Base-by-base conservation (phyloP, 2,329 filamentous ascomycete species). In the Aspergillus brasiliensis region DNA sequence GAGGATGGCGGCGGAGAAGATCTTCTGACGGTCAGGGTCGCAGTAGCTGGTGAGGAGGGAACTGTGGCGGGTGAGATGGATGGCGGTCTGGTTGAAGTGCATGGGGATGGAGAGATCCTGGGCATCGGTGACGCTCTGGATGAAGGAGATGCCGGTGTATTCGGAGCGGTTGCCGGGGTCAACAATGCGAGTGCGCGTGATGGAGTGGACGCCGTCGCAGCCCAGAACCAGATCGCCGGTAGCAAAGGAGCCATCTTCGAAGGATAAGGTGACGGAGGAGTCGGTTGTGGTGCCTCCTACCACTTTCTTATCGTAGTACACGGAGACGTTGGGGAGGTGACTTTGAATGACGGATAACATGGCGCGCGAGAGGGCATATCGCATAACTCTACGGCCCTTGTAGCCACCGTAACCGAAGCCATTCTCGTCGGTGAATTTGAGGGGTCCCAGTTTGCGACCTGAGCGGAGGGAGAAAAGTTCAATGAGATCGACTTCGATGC, bases 121-220 rank as follows among this genome's bases (percentile, higher is more conserved):
- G 19, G 68, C 60, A 21, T 71, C 64, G 11, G 74, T 63, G 13
- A 72, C 71, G 44, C 71, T 75, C 62, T 78, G 72, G 23, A 76
- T 67, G 48, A 75, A 74, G 6, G 76, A 73, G 44, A 79, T 72
- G 23, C 77, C 77, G 2, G 77, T 73, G 63, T 79, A 80, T 51
- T 73, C 66, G 6, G 77, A 75, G 31, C 63, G 66, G 11, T 67
- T 64, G 7, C 67, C 69, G 3, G 74, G 73, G 6, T 76, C 73
- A 31, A 78, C 69, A 38, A 75, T 71, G 25, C 69, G 71, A 19
- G 67, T 71, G 28, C 76, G 70, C 25, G 74, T 71, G 17, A 67
- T 64, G 3, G 77, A 78, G 65, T 78, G 75, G 5, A 78, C 75
- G 8, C 77, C 77, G 56, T 78, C 76, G 52, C 74, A 77, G 8